These are phyloP conservation scores for Quercus wislizeni DNA, from an alignment of 306 rosid species.

Conservation along the genomic window DNA sequence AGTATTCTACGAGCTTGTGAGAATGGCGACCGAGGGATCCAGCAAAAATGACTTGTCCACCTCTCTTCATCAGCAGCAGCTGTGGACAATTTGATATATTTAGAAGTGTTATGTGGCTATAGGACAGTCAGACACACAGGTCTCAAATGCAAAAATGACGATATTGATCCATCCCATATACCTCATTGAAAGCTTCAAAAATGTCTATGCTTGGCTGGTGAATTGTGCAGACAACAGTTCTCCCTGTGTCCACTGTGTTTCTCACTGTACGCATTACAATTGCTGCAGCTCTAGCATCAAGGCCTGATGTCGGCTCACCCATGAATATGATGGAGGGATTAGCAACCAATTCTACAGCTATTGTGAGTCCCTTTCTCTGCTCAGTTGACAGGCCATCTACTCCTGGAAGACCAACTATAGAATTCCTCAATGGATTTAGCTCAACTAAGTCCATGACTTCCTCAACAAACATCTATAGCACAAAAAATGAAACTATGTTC, in stretches of 20 bases:
- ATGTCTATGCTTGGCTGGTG: constrained; percentile 66
- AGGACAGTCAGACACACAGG: constrained; percentile 14
- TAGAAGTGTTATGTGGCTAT: neutral
- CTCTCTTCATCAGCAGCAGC: constrained; percentile 55
- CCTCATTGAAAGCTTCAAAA: constrained; percentile 59
- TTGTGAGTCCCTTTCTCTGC: constrained; percentile 57
- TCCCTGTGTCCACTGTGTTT: constrained; percentile 50
- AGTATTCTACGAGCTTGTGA: constrained; percentile 41
- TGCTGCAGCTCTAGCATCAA: constrained; percentile 60
- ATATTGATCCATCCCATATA: neutral
- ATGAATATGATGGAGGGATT: constrained; percentile 58
- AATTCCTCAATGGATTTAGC: constrained; percentile 40
- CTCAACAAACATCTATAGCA: constrained; percentile 43
- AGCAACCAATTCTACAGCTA: constrained; percentile 54
- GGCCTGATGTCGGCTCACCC: constrained; percentile 65
- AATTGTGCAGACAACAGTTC: constrained; percentile 64
- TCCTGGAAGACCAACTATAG: constrained; percentile 56
- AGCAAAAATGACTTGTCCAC: constrained; percentile 47
- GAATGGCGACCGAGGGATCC: constrained; percentile 49
- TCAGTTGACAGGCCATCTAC: constrained; percentile 46
- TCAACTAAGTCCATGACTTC: constrained; percentile 54
- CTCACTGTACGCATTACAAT: constrained; percentile 56
- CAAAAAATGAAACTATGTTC: neutral
- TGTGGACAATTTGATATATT: constrained; percentile 19
- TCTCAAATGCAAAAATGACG: neutral